These are phyloP conservation scores for Fraxinus anomala DNA, from an alignment of 257 asterid genomes.

Conservation along the genomic window DNA sequence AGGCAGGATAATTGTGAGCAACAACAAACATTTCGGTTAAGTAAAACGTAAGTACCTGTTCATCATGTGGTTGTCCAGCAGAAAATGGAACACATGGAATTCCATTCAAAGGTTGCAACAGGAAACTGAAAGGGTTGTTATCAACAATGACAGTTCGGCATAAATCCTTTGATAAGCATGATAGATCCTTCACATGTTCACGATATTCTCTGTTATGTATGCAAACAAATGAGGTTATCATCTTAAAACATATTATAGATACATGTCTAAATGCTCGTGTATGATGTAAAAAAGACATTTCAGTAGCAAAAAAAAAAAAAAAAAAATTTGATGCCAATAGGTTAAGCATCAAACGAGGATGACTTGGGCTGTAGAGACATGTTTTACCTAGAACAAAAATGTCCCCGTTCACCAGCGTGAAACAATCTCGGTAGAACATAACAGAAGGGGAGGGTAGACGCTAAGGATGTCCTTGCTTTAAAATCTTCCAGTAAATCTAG, in stretches of 20 bases:
- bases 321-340: background rate
- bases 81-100: conserved; percentile 78
- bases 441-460: background rate
- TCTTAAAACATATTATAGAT: background rate
- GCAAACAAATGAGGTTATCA: conserved; percentile 18
- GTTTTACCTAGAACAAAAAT: background rate
- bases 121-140: conserved; percentile 94
- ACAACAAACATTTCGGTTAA: background rate
- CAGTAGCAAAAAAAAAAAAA: background rate
- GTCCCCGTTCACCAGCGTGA: background rate
- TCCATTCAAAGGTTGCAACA: conserved; percentile 91
- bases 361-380: background rate
- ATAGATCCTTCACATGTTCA: conserved; percentile 88
- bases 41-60: conserved; percentile 48
- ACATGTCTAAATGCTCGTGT: background rate
- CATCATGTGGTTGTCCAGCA: conserved; percentile 73
- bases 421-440: background rate
- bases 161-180: conserved; percentile 71
- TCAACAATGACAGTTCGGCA: conserved; percentile 82
- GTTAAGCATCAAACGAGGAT: background rate
- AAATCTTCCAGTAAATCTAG: background rate
- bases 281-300: background rate
- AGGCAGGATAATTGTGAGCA: background rate
- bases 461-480: background rate
- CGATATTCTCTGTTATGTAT: conserved; percentile 68